phyloP scores from a whole-genome alignment of 371 early-diverging fungal species.

The Batkoa obscura region DNA sequence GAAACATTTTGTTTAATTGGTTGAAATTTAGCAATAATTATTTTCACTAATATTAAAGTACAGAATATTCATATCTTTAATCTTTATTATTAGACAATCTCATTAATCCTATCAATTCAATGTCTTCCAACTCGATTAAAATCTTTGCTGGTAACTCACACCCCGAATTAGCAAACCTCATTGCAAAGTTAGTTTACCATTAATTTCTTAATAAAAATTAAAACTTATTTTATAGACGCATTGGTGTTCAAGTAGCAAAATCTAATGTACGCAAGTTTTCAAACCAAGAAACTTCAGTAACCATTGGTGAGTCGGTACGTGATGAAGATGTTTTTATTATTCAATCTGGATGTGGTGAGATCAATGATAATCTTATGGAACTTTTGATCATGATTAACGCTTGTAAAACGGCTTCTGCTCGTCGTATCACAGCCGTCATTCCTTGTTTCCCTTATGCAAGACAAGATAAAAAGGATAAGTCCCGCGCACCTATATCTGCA shows the following conservation, averaged over 20 bases:
- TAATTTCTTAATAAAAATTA: not conserved
- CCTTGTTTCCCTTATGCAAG: conserved; percentile 91
- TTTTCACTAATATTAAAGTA: too few species aligned
- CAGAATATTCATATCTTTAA: too few species aligned
- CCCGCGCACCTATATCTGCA: conserved; percentile 79
- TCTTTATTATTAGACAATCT: too few species aligned
- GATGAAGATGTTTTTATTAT: conserved; percentile 87
- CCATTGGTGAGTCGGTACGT: conserved; percentile 73
- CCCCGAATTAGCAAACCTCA: conserved; percentile 51
- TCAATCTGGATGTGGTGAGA: conserved; percentile 74
- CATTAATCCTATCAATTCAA: conserved; percentile 3
- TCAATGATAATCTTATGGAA: conserved; percentile 68
- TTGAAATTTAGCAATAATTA: too few species aligned
- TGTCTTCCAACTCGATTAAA: conserved; percentile 66
- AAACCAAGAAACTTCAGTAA: conserved; percentile 73
- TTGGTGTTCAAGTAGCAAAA: conserved; percentile 53
- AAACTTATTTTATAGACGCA: conserved; percentile 38
- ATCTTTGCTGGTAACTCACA: conserved; percentile 34
- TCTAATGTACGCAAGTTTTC: conserved; percentile 53
- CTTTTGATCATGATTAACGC: conserved; percentile 65
- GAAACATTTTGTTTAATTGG: too few species aligned
- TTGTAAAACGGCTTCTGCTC: conserved; percentile 80
- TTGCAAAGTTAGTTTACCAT: conserved; percentile 41
- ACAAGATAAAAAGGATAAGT: conserved; percentile 51
- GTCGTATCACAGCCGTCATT: conserved; percentile 70